Evolutionary conservation across 345 rosid genomes (phyloP).

Genomic region (Rhodamnia argentea): DNA sequence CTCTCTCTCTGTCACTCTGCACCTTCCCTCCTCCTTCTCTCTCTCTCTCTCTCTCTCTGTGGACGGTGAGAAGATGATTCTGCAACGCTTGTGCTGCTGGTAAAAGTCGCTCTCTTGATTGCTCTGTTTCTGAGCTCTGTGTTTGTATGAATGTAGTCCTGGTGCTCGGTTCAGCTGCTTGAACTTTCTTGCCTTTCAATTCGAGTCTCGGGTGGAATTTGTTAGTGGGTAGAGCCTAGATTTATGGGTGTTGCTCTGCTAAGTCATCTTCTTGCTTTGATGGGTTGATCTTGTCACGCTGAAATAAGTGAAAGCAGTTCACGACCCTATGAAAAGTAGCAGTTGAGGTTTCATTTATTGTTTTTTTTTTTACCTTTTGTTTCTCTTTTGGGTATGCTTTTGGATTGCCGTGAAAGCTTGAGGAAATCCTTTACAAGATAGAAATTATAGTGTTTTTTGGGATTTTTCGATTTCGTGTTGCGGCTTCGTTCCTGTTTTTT

Average conservation of each 20-base stretch:
- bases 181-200: not conserved
- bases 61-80: not conserved
- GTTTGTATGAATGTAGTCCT: not conserved
- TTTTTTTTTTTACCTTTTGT: not conserved
- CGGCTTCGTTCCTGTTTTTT: not conserved
- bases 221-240: not conserved
- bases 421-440: not conserved
- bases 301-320: not conserved
- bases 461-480: not conserved
- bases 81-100: not conserved
- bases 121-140: not conserved
- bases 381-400: not conserved
- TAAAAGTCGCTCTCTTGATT: not conserved
- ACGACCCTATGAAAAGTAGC: not conserved
- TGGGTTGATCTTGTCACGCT: not conserved
- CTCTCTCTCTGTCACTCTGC: not conserved
- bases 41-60: not conserved
- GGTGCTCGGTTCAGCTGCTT: not conserved
- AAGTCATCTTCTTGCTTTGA: not conserved
- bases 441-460: not conserved
- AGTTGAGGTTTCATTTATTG: not conserved
- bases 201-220: not conserved
- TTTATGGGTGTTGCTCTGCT: not conserved
- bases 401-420: not conserved
- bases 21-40: not conserved